Conservation (phyloP, 345 rosid genomes). For the Citrus medica region DNA sequence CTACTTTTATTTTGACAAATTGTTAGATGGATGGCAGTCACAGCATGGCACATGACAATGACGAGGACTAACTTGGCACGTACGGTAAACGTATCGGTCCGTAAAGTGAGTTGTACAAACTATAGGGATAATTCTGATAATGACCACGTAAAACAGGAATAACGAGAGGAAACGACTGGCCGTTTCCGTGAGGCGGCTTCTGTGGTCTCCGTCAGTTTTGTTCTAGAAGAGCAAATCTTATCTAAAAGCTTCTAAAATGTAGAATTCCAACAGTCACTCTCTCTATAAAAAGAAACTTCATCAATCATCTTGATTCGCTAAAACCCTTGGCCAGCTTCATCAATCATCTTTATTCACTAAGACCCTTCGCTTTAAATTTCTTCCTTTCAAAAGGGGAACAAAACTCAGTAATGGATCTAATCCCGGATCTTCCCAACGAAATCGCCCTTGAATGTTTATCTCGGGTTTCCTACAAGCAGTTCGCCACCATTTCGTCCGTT, state of each 20-base stretch:
- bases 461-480: slow-evolving; percentile 24
- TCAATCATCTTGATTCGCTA: not conserved
- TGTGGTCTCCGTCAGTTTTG: not conserved
- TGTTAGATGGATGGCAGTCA: no score
- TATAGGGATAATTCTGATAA: not conserved
- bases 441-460: slow-evolving; percentile 39
- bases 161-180: not conserved
- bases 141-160: not conserved
- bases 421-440: slow-evolving; percentile 42
- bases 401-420: slow-evolving; percentile 26
- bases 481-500: slow-evolving; percentile 22
- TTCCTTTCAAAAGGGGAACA: not conserved
- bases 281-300: not conserved
- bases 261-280: not conserved
- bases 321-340: not conserved
- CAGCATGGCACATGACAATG: no score
- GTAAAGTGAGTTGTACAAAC: no score
- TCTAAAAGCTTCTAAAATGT: not conserved
- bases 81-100: no score
- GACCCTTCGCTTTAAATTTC: no score
- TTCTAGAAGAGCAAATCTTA: not conserved
- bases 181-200: not conserved
- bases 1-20: no score
- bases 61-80: no score
- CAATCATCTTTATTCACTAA: not conserved